Evolutionary conservation across 345 rosid species (phyloP), one percentile per base, ranked within the genome.

Genomic region (Microcos paniculata): DNA sequence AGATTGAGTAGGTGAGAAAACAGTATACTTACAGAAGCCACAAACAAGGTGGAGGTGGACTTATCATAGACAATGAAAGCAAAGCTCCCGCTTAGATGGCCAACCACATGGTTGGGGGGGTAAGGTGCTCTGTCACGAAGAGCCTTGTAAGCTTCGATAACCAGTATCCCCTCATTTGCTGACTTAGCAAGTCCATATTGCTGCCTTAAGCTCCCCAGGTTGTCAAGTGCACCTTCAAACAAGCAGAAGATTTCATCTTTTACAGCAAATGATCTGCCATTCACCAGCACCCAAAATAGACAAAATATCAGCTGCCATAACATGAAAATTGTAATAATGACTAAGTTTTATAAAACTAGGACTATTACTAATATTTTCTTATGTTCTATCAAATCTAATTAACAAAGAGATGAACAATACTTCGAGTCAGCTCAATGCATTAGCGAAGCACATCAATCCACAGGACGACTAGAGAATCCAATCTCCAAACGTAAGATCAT

Each of bases 51-150:
- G 78, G 94, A 90, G 74, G 98, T 95, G 76, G 96, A 82, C 73
- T 84, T 85, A 87, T 95, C 99, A 21, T 86, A 95, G 79, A 95
- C 96, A 75, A 95, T 80, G 90, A 95, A 95, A 52, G 97, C 87
- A 62, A 95, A 95, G 78, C 82, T 85, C 0, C 99, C 99, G 24
- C 85, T 86, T 3, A 95, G 91, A 81, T 95, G 98, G 42, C 92
- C 92, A 23, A 95, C 98, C 13, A 95, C 91, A 52, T 91, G 99
- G 90, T 82, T 95, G 0, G 97, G 77, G 24, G 99, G 99, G 80
- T 93, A 95, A 11, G 99, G 99, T 48, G 99, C 99, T 68, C 99
- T 81, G 82, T 95, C 99, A 4, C 99, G 96, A 24, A 95, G 96
- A 62, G 98, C 93, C 96, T 95, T 95, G 75, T 95, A 95, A 53